Evolutionary conservation across 352 stramenopile genomes (phyloP), one percentile per base, ranked within the genome.

Genomic region (Phytopythium ostracodes): DNA sequence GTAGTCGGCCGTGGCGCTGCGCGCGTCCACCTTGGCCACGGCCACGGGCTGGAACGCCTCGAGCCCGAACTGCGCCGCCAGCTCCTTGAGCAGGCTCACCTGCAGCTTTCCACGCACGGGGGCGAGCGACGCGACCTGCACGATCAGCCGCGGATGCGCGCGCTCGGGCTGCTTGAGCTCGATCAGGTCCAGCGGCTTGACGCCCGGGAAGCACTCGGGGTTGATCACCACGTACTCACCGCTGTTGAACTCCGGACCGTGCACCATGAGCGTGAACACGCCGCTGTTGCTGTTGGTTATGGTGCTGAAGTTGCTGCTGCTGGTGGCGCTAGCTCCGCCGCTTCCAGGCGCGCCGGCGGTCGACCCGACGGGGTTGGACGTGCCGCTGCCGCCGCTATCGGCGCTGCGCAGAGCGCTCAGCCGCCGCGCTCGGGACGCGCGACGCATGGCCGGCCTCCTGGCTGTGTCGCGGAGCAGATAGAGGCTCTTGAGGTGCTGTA

Each of bases 201-300:
- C 49, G 10, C 89, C 68, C 0, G 80, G 78, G 62, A 94, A 94
- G 31, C 71, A 64, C 11, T 94, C 84, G 31, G 84, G 84, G 59
- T 92, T 94, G 6, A 94, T 62, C 47, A 94, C 81, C 24, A 94
- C 67, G 57, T 91, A 67, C 46, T 89, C 80, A 0, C 84, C 81
- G 47, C 65, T 65, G 61, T 72, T 76, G 62, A 87, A 94, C 67
- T 94, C 82, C 14, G 77, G 73, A 0, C 77, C 82, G 47, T 94
- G 84, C 22, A 94, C 75, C 56, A 89, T 83, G 29, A 93, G 79
- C 54, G 76, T 83, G 60, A 84, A 73, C 36, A 70, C 66, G 22
- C 75, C 69, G 10, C 44, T 76, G 17, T 65, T 73, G 38, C 71
- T 73, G 31, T 73, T 76, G 35, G 72, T 78, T 25, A 50, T 57